phyloP scores from a whole-genome alignment of 2,329 filamentous ascomycete genomes.

The Eutypa lata region DNA sequence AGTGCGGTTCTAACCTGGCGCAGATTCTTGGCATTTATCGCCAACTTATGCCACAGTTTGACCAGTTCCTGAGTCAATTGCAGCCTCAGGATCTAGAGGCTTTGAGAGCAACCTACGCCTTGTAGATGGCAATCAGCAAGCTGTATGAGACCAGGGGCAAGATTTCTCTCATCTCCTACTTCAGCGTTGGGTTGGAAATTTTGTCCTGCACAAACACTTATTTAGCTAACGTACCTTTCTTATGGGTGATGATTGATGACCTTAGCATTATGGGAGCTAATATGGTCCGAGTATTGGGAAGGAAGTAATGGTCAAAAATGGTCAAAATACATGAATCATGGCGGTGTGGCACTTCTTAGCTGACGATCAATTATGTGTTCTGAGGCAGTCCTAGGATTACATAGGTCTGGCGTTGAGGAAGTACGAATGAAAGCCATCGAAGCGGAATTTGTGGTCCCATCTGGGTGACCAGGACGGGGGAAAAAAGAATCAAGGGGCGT shows the following conservation, averaged over 20 bases:
- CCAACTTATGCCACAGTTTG: slow-evolving; percentile 43
- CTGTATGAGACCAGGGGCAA: not conserved
- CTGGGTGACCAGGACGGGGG: not conserved
- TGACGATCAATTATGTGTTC: not conserved
- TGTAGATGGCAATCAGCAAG: slow-evolving; percentile 18
- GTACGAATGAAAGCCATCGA: not conserved
- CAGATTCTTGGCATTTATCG: slow-evolving; percentile 38
- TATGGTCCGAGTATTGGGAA: not conserved
- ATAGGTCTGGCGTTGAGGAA: not conserved
- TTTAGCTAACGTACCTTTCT: not conserved
- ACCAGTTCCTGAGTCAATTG: slow-evolving; percentile 40
- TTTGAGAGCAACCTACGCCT: slow-evolving; percentile 37
- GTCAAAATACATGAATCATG: not conserved
- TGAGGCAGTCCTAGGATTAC: not conserved
- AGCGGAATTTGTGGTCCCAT: not conserved
- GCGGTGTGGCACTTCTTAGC: not conserved
- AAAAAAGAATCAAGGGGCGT: not conserved
- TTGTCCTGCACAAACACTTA: not conserved
- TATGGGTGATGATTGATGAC: not conserved
- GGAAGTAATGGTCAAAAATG: not conserved
- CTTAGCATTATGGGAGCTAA: not conserved
- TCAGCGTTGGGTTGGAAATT: not conserved
- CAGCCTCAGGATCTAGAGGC: slow-evolving; percentile 35
- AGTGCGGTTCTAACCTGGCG: not conserved
- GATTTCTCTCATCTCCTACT: not conserved